Base-by-base conservation (phyloP, 2,329 filamentous ascomycete genomes). In the Epichloe scottii region DNA sequence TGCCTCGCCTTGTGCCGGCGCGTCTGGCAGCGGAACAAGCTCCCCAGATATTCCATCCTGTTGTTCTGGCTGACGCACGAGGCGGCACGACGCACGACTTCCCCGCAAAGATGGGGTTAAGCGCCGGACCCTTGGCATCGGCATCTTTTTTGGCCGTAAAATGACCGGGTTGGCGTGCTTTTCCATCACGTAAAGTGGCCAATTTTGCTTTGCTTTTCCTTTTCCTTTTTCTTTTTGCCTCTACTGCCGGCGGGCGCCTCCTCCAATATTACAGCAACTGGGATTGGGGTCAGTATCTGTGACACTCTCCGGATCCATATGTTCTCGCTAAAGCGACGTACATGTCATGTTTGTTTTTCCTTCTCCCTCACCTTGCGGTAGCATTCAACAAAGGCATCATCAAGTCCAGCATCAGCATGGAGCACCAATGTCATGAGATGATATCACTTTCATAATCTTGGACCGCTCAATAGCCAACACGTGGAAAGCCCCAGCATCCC, bases 1-100 rank as follows among this genome's bases (percentile, higher is more conserved):
- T 53, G 17, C 49, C 40, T 55, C 49, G 51, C 51, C 46, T 50
- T 55, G 37, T 51, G 46, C 53, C 46, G 49, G 51, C 51, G 47
- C 21, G 26, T 39, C 17, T 26, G 11, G 15, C 26, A 21, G 38
- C 51, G 51, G 48, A 53, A 51, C 10, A 34, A 5, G n/a, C 3
- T 41, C 46, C 41, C 51, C 26, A 30, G 26, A 30, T 10, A 10
- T 30, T 8, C 26, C 26, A 30, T 30, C 26, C 26, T 8, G 26
- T 30, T 30, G 26, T 30, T 30, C 26, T 19, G 38, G 33, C 47
- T 26, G 26, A 26, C 7, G 7, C 26, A 26, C 7, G 26, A 26
- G 26, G 26, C 7, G 26, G 26, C 26, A 26, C 26, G 26, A 26
- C 26, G 26, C 26, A 26, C 26, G 26, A 26, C 7, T 47, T 48